Evolutionary conservation across 768 basidiomycete genomes (phyloP).

Genomic region (Chalciporus piperatus): DNA sequence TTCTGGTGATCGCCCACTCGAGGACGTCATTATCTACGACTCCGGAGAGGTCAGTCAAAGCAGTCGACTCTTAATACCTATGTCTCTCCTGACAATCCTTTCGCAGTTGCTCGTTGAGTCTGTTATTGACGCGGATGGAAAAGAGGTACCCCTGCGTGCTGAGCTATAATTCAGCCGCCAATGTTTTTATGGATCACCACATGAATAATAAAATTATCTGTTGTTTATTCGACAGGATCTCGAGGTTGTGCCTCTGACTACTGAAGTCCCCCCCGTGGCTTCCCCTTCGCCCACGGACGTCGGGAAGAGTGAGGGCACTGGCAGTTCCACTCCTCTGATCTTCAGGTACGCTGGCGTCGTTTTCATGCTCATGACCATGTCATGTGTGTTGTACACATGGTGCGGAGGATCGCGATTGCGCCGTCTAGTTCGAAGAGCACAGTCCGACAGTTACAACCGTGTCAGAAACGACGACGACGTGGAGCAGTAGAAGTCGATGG

Average conservation of each 20-base stretch:
- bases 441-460: slow-evolving; percentile 41
- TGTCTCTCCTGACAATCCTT: slow-evolving; percentile 1
- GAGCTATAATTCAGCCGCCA: slow-evolving; percentile 72
- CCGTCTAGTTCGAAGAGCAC: slow-evolving; percentile 38
- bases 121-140: slow-evolving; percentile 59
- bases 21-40: slow-evolving; percentile 78
- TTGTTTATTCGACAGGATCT: slow-evolving; percentile 49
- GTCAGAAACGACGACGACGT: slow-evolving; percentile 48
- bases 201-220: slow-evolving; percentile 50
- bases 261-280: slow-evolving; percentile 8
- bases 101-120: slow-evolving; percentile 52
- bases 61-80: slow-evolving; percentile 9
- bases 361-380: slow-evolving; percentile 42
- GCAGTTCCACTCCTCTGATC: slow-evolving; percentile 5
- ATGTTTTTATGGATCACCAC: slow-evolving; percentile 36
- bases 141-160: slow-evolving; percentile 90
- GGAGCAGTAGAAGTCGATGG: slow-evolving; percentile 38
- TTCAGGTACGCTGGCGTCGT: slow-evolving; percentile 22
- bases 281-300: slow-evolving; percentile 1
- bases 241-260: slow-evolving; percentile 20
- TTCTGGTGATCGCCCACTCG: slow-evolving; percentile 64
- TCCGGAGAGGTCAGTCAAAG: slow-evolving; percentile 74
- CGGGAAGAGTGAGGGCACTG: slow-evolving; percentile 3
- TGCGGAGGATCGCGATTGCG: slow-evolving; percentile 46
- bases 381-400: slow-evolving; percentile 46